A percentile compares a stretch with the other conserved stretches of the same genome.
phyloP scores from a whole-genome alignment of 345 rosid species.

The Eucalyptus curtisii region DNA sequence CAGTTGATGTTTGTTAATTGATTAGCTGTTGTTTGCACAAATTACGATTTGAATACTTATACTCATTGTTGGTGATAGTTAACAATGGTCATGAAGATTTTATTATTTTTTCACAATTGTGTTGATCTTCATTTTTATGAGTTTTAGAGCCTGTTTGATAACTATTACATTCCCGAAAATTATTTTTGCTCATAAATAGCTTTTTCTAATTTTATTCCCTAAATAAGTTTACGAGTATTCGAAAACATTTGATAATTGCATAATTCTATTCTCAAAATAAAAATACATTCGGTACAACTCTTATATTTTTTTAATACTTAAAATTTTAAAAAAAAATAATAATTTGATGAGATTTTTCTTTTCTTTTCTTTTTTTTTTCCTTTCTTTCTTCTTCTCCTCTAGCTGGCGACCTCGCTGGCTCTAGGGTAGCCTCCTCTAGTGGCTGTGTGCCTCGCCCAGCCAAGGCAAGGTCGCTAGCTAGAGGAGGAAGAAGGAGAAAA shows the following conservation, averaged over 20 bases:
- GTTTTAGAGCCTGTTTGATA: no score
- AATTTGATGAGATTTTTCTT: no score
- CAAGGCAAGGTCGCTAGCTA: fast-evolving
- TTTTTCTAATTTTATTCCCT: no score
- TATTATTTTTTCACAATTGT: neutral
- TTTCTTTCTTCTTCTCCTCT: no score
- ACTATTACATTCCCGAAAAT: fast-evolving
- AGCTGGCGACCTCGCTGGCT: fast-evolving
- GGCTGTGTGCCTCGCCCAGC: fast-evolving
- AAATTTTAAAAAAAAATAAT: fast-evolving
- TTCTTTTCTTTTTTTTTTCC: no score
- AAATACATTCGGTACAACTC: fast-evolving
- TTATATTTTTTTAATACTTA: no score
- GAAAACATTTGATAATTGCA: no score
- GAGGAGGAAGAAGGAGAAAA: no score
- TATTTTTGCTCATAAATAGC: fast-evolving
- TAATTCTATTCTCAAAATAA: fast-evolving
- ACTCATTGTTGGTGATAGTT: neutral
- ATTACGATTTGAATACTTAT: no score
- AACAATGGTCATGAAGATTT: no score
- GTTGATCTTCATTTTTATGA: neutral
- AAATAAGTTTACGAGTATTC: no score
- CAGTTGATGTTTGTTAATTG: no score
- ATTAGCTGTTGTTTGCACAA: neutral
- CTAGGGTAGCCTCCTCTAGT: fast-evolving